Evolutionary conservation across 1,284 basidiomycete species (phyloP).

Genomic region (Trichosporon sp.): DNA sequence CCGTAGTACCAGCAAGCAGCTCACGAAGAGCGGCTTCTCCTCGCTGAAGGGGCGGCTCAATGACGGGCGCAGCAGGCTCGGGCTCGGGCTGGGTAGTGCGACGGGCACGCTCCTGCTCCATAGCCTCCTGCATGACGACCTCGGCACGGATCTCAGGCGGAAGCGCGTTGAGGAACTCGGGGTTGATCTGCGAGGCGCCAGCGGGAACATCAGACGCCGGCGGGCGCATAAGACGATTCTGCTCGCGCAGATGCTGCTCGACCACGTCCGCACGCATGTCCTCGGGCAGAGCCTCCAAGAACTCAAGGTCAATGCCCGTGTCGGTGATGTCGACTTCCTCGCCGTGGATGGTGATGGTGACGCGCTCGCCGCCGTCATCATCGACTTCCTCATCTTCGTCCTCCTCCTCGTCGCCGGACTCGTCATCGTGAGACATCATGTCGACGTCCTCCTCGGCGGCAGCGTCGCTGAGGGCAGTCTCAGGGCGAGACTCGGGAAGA

Average conservation of each 20-base stretch:
- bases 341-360: slow-evolving; percentile 87
- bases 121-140: slow-evolving; percentile 89
- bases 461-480: slow-evolving; percentile 58
- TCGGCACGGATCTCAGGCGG: slow-evolving; percentile 96
- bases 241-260: slow-evolving; percentile 92
- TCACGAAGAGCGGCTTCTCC: slow-evolving; percentile 20
- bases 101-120: slow-evolving; percentile 64
- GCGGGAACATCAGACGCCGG: slow-evolving; percentile 63
- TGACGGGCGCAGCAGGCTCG: slow-evolving; percentile 3
- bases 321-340: slow-evolving; percentile 97
- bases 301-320: slow-evolving; percentile 96
- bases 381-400: slow-evolving; percentile 18
- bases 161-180: slow-evolving; percentile 93
- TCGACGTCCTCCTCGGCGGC: slow-evolving; percentile 70
- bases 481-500: slow-evolving; percentile 57
- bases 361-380: slow-evolving; percentile 55
- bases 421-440: slow-evolving; percentile 63
- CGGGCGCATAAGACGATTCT: slow-evolving; percentile 63
- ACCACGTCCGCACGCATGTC: slow-evolving; percentile 99
- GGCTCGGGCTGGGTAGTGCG: slow-evolving; percentile 38
- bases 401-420: slow-evolving; percentile 36
- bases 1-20: slow-evolving; percentile 19
- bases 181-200: slow-evolving; percentile 82
- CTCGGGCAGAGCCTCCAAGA: slow-evolving; percentile 95
- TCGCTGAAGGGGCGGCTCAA: slow-evolving; percentile 17